Base-by-base conservation (phyloP, 257 asterid species). In the Asclepias syriaca region DNA sequence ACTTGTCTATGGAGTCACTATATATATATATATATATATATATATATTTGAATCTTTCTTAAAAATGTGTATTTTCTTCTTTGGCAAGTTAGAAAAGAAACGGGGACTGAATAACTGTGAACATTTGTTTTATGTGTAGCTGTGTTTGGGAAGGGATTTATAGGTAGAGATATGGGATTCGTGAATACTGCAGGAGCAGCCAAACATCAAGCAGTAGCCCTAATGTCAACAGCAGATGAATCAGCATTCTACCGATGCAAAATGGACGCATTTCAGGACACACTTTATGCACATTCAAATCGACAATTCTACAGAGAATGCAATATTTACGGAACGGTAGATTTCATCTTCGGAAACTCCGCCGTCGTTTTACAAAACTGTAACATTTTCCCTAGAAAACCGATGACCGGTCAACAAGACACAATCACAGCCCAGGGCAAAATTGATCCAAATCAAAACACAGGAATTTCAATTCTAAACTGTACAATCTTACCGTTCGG, bases 391-490 rank as follows among this genome's bases (percentile, higher is more conserved):
- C 83, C 86, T 4, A 74, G 71, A 51, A 77, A 13, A 57, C 87
- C 87, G 3, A 65, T 72, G 81, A 67, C 9, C 16, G 84, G 91
- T 40, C 88, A 83, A 43, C 84, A 84, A 34, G 81, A 73, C 82
- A 81, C 83, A 51, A 74, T 87, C 58, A 80, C 85, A 8, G 89
- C 87, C 4, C 88, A 87, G 48, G 89, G 89, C 10, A 81, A 77
- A 66, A 15, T 61, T 48, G 86, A 85, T 70, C 87, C 91, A 0
- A 82, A 82, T 68, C 88, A 86, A 53, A 84, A 82, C 74, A 93
- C 88, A 0, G 97, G 98, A 1, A 89, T 93, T 64, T 71, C 93
- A 2, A 86, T 93, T 76, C 98, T 89, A 2, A 87, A 87, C 72
- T 93, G 98, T 77, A 79, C 72, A 63, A 79, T 93, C 21, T n/a